A percentile compares a stretch with the other conserved stretches of the same genome.
These are phyloP conservation scores for Crepidotus variabilis DNA, from an alignment of 768 basidiomycete species.

Conservation along the genomic window DNA sequence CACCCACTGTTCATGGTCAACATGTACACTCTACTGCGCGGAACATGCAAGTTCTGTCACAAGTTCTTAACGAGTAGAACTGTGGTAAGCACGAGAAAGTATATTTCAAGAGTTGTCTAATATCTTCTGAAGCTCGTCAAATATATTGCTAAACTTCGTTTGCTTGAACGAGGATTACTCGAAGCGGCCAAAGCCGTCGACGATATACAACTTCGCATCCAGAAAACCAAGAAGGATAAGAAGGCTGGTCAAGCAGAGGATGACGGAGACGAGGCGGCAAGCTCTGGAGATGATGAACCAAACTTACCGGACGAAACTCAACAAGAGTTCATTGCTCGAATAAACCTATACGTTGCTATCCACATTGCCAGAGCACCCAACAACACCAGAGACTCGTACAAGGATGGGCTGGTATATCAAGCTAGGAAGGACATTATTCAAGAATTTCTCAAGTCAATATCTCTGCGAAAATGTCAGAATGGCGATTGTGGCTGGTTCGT, in stretches of 20 bases:
- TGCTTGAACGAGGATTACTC: constrained; percentile 87
- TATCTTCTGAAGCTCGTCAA: constrained; percentile 57
- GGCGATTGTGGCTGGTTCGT: constrained; percentile 77
- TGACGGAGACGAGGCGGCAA: constrained; percentile 30
- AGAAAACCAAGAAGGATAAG: constrained; percentile 24
- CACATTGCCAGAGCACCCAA: constrained; percentile 42
- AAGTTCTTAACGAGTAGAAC: constrained; percentile 71
- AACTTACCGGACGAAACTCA: constrained; percentile 52
- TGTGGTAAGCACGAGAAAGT: constrained; percentile 35
- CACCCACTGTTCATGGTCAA: constrained; percentile 95
- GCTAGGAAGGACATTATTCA: constrained; percentile 76
- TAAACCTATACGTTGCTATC: constrained; percentile 66
- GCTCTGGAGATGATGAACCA: constrained; percentile 34
- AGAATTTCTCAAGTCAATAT: constrained; percentile 72
- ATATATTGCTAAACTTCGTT: constrained; percentile 80
- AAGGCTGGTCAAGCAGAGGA: constrained; percentile 34
- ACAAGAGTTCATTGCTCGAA: constrained; percentile 56
- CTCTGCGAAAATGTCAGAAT: constrained; percentile 74
- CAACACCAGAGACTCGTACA: constrained; percentile 79
- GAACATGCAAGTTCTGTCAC: constrained; percentile 93
- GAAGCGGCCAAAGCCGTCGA: constrained; percentile 78
- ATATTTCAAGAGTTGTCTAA: constrained; percentile 4
- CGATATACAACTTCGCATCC: constrained; percentile 48
- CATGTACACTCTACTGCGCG: constrained; percentile 82
- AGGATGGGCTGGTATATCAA: constrained; percentile 85